Conservation (phyloP, 331 rosid genomes). For the Pyrus hybrid region DNA sequence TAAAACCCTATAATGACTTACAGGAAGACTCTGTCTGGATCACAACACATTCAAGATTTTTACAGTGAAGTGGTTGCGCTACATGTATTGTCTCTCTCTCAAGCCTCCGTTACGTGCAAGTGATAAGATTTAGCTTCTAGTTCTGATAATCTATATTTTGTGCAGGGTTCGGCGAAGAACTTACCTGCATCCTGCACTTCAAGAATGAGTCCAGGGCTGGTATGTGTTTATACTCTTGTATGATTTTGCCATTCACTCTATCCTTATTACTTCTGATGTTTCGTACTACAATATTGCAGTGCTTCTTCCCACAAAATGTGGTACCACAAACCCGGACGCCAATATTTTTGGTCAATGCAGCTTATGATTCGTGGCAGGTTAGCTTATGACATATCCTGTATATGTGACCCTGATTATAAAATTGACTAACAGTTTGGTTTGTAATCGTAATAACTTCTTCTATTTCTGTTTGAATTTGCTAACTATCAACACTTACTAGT, state of each 20-base stretch:
- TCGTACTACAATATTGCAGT: too few relatives aligned
- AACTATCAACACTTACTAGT: too few relatives aligned
- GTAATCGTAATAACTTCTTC: background rate
- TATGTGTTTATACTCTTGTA: too few relatives aligned
- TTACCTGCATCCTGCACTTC: slow-evolving; percentile 82
- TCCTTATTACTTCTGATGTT: too few relatives aligned
- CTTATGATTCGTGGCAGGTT: slow-evolving; percentile 99
- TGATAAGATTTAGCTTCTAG: background rate
- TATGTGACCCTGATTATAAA: background rate
- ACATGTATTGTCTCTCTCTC: slow-evolving; percentile 40
- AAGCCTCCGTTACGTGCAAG: background rate
- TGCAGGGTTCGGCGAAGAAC: slow-evolving; percentile 67
- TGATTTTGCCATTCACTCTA: too few relatives aligned
- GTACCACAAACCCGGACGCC: slow-evolving; percentile 56
- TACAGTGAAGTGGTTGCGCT: slow-evolving; percentile 61
- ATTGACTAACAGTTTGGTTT: background rate
- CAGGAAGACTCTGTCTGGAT: slow-evolving; percentile 82
- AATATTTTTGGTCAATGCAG: slow-evolving; percentile 78
- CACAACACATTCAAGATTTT: slow-evolving; percentile 42
- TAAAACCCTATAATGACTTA: slow-evolving; percentile 8
- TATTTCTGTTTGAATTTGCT: background rate
- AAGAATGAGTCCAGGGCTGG: too few relatives aligned
- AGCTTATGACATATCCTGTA: background rate
- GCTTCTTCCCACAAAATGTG: slow-evolving; percentile 86
- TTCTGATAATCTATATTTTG: slow-evolving; percentile 3